A percentile compares a stretch with the other conserved stretches of the same genome.
Evolutionary conservation across 257 asterid genomes (phyloP).

Genomic region (Solanum lycopersicoides): DNA sequence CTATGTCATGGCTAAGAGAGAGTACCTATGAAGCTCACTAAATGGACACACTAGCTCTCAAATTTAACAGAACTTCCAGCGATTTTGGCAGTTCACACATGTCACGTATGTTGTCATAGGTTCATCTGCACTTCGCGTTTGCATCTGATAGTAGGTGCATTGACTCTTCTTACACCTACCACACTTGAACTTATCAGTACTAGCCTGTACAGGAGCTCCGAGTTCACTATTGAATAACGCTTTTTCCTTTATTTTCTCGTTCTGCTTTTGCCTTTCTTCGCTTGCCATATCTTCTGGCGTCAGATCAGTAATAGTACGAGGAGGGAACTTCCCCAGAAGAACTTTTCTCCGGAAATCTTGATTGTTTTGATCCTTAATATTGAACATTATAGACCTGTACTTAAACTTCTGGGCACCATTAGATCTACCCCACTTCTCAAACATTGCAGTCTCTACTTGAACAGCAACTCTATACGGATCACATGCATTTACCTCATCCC

Average conservation of each 20-base stretch:
- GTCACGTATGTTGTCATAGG: slow-evolving; percentile 97
- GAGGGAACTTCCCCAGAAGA: slow-evolving; percentile 50
- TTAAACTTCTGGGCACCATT: slow-evolving; percentile 31
- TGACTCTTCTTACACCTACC: slow-evolving; percentile 77
- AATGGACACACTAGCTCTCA: background rate
- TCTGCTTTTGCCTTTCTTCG: slow-evolving; percentile 58
- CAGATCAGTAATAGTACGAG: slow-evolving; percentile 31
- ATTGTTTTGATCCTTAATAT: slow-evolving; percentile 36
- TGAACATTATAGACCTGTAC: slow-evolving; percentile 39
- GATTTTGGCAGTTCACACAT: slow-evolving; percentile 77
- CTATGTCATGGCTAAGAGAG: background rate
- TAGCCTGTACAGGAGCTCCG: slow-evolving; percentile 58
- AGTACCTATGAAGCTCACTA: background rate
- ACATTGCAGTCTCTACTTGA: slow-evolving; percentile 32
- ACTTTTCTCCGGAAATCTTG: slow-evolving; percentile 69
- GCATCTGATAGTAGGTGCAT: slow-evolving; percentile 82
- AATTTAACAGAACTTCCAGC: slow-evolving; percentile 56
- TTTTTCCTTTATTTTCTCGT: slow-evolving; percentile 67
- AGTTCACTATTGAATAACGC: slow-evolving; percentile 72
- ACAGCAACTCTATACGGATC: slow-evolving; percentile 62
- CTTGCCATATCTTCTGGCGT: slow-evolving; percentile 91
- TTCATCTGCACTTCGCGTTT: slow-evolving; percentile 96
- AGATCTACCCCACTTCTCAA: slow-evolving; percentile 37
- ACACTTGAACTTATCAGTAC: slow-evolving; percentile 70
- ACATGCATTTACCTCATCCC: slow-evolving; percentile 27